phyloP scores from a whole-genome alignment of 2,329 filamentous ascomycete species.

The Aureobasidium sp. region DNA sequence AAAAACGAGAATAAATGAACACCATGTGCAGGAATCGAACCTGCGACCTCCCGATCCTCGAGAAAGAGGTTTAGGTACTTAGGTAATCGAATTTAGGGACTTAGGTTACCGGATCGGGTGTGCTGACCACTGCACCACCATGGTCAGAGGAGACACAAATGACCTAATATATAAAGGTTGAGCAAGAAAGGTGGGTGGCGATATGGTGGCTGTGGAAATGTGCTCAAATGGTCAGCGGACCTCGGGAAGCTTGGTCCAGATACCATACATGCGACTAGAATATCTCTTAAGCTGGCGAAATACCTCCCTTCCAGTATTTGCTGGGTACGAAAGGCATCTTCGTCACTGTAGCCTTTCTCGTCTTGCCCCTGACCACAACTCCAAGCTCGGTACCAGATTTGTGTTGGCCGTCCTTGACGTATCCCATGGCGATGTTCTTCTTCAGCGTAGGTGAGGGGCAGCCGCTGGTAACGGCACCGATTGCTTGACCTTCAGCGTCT shows the following conservation, averaged over 20 bases:
- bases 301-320: slow-evolving; percentile 59
- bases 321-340: slow-evolving; percentile 85
- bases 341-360: slow-evolving; percentile 64
- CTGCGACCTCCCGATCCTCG: background rate
- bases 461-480: slow-evolving; percentile 82
- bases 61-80: background rate
- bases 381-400: slow-evolving; percentile 77
- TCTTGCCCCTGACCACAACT: slow-evolving; percentile 69
- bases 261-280: no score
- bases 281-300: slow-evolving; percentile 15
- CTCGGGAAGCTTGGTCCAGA: background rate
- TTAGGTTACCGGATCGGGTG: background rate
- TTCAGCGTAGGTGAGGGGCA: slow-evolving; percentile 79
- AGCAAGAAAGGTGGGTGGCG: background rate
- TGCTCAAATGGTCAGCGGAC: background rate
- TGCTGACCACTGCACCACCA: background rate
- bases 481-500: slow-evolving; percentile 52
- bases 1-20: background rate
- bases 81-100: background rate
- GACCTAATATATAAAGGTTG: background rate
- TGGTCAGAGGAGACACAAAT: background rate
- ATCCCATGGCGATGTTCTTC: slow-evolving; percentile 95
- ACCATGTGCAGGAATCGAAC: background rate
- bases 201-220: no score
- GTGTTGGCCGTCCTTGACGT: slow-evolving; percentile 72